Evolutionary conservation across 2,329 filamentous ascomycete species (phyloP).

Genomic region (Pleurostoma richardsiae): DNA sequence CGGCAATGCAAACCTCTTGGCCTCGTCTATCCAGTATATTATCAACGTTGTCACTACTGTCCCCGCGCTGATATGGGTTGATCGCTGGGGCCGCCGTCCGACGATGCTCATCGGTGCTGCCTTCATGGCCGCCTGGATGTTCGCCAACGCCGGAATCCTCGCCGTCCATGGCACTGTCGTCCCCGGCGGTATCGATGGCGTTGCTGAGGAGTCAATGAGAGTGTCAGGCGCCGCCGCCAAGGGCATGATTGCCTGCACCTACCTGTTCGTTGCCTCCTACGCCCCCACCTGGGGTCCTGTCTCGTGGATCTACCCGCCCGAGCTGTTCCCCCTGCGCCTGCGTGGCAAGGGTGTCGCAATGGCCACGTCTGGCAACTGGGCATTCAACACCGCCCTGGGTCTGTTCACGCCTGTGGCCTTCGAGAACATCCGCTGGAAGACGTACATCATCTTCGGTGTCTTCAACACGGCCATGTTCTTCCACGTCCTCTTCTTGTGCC

Average conservation of each 20-base stretch:
- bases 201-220: constrained; percentile 33
- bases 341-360: constrained; percentile 39
- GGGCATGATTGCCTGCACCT: constrained; percentile 64
- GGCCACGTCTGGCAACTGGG: constrained; percentile 32
- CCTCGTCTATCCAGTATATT: constrained; percentile 58
- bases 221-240: constrained; percentile 50
- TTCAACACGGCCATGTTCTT: constrained; percentile 66
- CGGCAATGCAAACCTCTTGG: constrained; percentile 35
- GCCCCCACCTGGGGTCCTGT: constrained; percentile 50
- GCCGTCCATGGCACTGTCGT: neutral
- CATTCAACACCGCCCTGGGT: constrained; percentile 49
- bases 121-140: constrained; percentile 56
- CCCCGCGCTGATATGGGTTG: constrained; percentile 55
- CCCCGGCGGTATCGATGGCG: too few relatives aligned
- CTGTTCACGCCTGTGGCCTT: constrained; percentile 46
- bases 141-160: constrained; percentile 44
- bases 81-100: constrained; percentile 52
- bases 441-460: constrained; percentile 71
- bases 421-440: constrained; percentile 48
- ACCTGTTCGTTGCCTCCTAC: constrained; percentile 67
- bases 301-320: constrained; percentile 43
- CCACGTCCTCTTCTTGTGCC: constrained; percentile 59
- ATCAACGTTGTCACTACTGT: constrained; percentile 58
- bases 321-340: constrained; percentile 36
- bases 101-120: constrained; percentile 51